These are phyloP conservation scores for Endotrypanum monterogeii DNA, from an alignment of 208 protist genomes.

Conservation along the genomic window DNA sequence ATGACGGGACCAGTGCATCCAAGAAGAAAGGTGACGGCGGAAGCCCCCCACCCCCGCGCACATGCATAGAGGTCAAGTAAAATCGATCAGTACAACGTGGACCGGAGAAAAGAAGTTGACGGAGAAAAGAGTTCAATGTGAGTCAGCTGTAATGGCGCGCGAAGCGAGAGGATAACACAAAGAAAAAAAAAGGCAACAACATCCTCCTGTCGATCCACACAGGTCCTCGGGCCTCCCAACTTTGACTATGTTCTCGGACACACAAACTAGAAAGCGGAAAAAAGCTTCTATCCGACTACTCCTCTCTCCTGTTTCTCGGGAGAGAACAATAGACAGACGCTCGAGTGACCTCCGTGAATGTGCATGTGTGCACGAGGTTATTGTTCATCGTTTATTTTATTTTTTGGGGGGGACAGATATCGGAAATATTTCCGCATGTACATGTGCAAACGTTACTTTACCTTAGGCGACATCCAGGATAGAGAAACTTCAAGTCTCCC, in stretches of 20 bases:
- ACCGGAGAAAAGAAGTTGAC: conserved; percentile 4
- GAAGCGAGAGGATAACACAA: background rate
- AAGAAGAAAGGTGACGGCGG: background rate
- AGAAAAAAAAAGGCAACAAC: too few species aligned
- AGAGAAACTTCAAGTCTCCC: conserved; percentile 12
- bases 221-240: background rate
- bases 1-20: background rate
- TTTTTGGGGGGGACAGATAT: conserved; percentile 5
- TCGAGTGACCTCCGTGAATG: too few species aligned
- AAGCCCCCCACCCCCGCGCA: background rate
- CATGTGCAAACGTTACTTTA: conserved; percentile 14
- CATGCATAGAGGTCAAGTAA: background rate
- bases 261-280: background rate
- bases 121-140: conserved; percentile 9
- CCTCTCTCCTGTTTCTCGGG: background rate
- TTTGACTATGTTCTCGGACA: background rate
- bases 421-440: background rate
- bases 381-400: too few species aligned
- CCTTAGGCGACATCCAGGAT: conserved; percentile 5
- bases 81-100: background rate
- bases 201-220: background rate
- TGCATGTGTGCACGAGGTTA: too few species aligned
- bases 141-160: background rate
- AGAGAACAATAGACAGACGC: background rate
- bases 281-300: too few species aligned